Percentiles rank a stretch among this genome's conserved stretches.
phyloP scores from a whole-genome alignment of 768 basidiomycete species.

The Trametes gibbosa region DNA sequence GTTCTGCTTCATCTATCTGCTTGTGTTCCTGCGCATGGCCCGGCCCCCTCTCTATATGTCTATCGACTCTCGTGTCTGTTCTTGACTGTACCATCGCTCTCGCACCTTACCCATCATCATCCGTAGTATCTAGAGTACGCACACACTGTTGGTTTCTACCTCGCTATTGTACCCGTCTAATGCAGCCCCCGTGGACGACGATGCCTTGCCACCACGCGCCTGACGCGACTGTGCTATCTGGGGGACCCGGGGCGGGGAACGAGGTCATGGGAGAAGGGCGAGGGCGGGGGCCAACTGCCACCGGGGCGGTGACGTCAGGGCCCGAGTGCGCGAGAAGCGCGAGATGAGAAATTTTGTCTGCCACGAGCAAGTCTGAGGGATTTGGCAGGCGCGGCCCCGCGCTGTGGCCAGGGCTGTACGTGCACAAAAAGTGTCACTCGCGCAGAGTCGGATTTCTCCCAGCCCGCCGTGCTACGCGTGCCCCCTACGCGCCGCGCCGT shows the following conservation, averaged over 20 bases:
- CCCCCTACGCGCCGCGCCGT: no score
- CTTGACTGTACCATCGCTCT: conserved; percentile 15
- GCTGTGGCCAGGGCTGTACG: no score
- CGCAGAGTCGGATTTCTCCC: no score
- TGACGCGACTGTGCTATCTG: neutral
- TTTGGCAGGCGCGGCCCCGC: no score
- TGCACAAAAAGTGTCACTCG: no score
- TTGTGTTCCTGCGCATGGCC: neutral
- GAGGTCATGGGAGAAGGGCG: conserved; percentile 6
- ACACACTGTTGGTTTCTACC: conserved; percentile 10
- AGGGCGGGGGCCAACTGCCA: neutral
- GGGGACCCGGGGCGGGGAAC: neutral
- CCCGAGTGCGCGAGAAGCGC: neutral
- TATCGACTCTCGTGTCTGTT: conserved; percentile 2
- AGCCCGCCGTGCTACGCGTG: no score
- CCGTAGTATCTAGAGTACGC: conserved; percentile 21
- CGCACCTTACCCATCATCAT: conserved; percentile 17
- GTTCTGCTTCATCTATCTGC: neutral
- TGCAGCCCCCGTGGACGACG: conserved; percentile 3
- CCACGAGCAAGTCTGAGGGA: neutral
- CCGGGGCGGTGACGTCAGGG: neutral
- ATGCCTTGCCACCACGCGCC: neutral
- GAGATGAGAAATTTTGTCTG: no score
- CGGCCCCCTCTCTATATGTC: neutral
- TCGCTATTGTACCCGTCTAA: conserved; percentile 14